phyloP scores from a whole-genome alignment of 345 rosid genomes.

The Aurinia saxatilis region DNA sequence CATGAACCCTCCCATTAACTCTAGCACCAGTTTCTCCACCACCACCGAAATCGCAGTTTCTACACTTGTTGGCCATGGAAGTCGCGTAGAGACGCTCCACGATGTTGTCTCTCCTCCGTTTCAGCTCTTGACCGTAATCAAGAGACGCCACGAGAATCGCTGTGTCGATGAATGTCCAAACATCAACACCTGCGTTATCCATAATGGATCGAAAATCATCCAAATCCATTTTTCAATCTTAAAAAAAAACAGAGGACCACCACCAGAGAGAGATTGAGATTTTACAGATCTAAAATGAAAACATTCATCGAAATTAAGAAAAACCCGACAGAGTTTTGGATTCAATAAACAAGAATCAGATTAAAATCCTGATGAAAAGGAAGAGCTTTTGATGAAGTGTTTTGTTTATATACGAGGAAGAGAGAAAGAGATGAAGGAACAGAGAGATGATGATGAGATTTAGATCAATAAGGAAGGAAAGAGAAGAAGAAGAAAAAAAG shows the following conservation, averaged over 20 bases:
- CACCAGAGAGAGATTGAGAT: neutral
- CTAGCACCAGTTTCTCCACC: constrained; percentile 24
- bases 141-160: constrained; percentile 73
- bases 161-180: constrained; percentile 84
- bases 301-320: neutral
- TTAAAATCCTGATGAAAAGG: constrained; percentile 21
- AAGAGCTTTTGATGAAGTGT: constrained; percentile 15
- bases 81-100: constrained; percentile 75
- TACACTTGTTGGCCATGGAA: constrained; percentile 43
- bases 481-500: neutral
- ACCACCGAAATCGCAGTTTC: constrained; percentile 51
- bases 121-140: constrained; percentile 63
- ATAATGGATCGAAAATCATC: constrained; percentile 75
- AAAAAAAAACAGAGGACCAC: constrained; percentile 13
- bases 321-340: neutral
- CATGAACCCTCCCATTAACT: constrained; percentile 29
- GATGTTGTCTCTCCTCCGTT: constrained; percentile 64
- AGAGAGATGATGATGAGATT: constrained; percentile 10
- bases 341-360: constrained; percentile 11
- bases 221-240: constrained; percentile 48
- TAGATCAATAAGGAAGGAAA: constrained; percentile 13
- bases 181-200: constrained; percentile 78
- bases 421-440: too few relatives aligned
- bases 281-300: constrained; percentile 27
- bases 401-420: constrained; percentile 9